A percentile compares a stretch with the other conserved stretches of the same genome.
These are phyloP conservation scores for Solanum bulbocastanum DNA, from an alignment of 257 asterid genomes.

Conservation along the genomic window DNA sequence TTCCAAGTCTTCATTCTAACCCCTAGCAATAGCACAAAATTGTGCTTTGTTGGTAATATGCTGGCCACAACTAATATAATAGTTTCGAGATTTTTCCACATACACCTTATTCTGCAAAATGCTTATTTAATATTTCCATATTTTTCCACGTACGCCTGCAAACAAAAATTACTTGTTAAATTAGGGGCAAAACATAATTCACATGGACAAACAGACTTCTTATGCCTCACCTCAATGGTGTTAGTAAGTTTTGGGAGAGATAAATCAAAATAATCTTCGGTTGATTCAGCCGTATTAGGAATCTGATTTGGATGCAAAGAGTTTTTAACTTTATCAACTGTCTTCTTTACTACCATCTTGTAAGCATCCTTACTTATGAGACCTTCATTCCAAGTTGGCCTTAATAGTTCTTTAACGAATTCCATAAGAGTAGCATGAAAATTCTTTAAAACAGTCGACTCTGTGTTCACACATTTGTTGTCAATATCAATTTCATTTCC, in stretches of 20 bases:
- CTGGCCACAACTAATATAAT: background rate
- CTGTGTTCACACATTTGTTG: conserved; percentile 21
- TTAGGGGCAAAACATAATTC: background rate
- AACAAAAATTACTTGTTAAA: conserved; percentile 18
- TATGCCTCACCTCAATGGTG: conserved; percentile 72
- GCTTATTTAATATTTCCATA: conserved; percentile 37
- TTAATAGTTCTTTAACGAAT: conserved; percentile 62
- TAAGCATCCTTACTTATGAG: conserved; percentile 62
- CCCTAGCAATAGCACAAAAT: background rate
- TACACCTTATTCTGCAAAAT: background rate
- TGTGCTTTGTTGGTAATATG: background rate
- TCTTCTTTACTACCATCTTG: conserved; percentile 63
- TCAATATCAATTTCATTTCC: conserved; percentile 22
- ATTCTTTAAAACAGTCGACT: conserved; percentile 32
- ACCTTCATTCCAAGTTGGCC: conserved; percentile 73
- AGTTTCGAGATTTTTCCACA: background rate
- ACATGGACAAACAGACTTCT: background rate
- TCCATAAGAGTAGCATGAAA: conserved; percentile 67
- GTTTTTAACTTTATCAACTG: conserved; percentile 57
- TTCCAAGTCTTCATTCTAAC: background rate
- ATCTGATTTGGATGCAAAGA: conserved; percentile 50
- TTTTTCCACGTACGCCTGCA: conserved; percentile 75
- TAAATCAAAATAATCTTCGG: conserved; percentile 37
- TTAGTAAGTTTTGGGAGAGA: conserved; percentile 51
- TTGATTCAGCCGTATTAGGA: conserved; percentile 53